Base-by-base conservation (phyloP, 371 early-diverging fungal species). In the Actinomortierella wolfii region DNA sequence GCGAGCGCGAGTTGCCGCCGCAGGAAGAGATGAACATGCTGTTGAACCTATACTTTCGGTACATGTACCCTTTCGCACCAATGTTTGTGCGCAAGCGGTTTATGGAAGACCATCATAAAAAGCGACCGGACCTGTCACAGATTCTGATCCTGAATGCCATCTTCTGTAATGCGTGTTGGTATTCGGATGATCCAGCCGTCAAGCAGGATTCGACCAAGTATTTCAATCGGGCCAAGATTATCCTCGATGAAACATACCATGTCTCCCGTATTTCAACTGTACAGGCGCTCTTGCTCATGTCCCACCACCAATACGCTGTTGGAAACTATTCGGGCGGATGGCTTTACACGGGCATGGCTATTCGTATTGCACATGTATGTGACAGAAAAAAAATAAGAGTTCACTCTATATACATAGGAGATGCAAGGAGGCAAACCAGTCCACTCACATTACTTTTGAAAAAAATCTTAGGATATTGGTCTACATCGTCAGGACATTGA, bases 291-390 rank as follows among this genome's bases (percentile, higher is more conserved):
- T 24, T 73, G 54, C 26, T 73, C 45, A 66, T 73, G 73, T 73
- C 73, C 21, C 73, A 73, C 52, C 73, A 73, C 26, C 73, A 73
- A 18, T 73, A 73, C 23, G 73, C 73, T 9, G 73, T 73, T 25
- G 73, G 73, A 21, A 73, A 73, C 63, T 73, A 73, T 52, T 73
- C 73, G 23, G 73, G 73, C n/a, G 73, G 73, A 1, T 73, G 73
- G 73, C 62, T 73, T 40, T 73, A 73, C 59, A 73, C 67, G 4
- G 73, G 73, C 21, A 73, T 73, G 73, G 73, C 73, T 3, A 58
- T 62, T 13, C 66, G 73, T 25, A 66, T 73, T 26, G 66, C 73
- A 29, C 73, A 73, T 43, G 73, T 73, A 62, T 26, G 73, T 54
- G 9, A 17, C 34, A 23, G n/a, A 17, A 8, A 2, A 34, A 28